phyloP scores from a whole-genome alignment of 2,329 filamentous ascomycete species.

The Trichoderma afroharzianum region DNA sequence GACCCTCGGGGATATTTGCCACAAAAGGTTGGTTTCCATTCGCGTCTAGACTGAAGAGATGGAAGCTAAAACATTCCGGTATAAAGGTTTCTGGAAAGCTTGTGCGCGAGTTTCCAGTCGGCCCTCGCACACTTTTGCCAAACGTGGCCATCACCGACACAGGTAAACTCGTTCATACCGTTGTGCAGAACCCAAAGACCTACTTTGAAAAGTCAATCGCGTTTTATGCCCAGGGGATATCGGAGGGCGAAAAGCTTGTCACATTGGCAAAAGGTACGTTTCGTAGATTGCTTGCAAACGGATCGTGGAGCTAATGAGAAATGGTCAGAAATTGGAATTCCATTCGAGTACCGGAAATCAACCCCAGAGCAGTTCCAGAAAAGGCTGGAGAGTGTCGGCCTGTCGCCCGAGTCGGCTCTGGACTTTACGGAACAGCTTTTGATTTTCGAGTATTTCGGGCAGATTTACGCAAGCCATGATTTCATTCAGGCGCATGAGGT shows the following conservation, averaged over 20 bases:
- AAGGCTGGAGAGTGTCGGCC: background rate
- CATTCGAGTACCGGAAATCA: background rate
- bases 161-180: background rate
- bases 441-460: background rate
- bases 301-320: background rate
- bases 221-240: background rate
- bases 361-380: background rate
- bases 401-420: background rate
- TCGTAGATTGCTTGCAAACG: fast-evolving
- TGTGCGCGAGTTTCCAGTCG: background rate
- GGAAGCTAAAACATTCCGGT: background rate
- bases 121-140: background rate
- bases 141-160: background rate
- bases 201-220: background rate
- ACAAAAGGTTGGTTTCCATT: background rate
- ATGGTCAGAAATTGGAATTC: background rate
- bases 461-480: background rate
- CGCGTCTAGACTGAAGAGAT: background rate
- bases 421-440: background rate
- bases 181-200: background rate
- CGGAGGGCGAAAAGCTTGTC: background rate
- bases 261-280: background rate
- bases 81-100: background rate
- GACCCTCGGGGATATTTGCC: background rate
- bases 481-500: background rate